Evolutionary conservation across 2,329 filamentous ascomycete genomes (phyloP).

Genomic region (Paraphaeosphaeria sporulosa): DNA sequence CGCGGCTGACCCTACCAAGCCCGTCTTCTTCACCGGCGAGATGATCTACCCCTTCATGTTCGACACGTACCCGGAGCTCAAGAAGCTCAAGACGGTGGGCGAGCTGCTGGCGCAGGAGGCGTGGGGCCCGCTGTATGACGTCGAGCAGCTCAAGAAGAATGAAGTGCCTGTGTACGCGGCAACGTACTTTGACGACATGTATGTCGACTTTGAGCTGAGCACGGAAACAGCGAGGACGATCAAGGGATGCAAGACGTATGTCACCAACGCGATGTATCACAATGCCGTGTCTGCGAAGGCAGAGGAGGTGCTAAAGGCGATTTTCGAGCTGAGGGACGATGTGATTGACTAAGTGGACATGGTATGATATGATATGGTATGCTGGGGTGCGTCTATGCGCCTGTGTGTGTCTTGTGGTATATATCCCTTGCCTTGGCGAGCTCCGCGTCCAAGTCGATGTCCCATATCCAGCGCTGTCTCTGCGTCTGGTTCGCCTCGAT

Average conservation of each 20-base stretch:
- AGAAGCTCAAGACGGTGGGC: conserved; percentile 71
- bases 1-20: conserved; percentile 48
- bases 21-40: conserved; percentile 85
- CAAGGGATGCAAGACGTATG: conserved; percentile 78
- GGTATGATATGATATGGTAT: background rate
- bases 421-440: conserved; percentile 41
- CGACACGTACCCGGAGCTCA: conserved; percentile 78
- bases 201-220: conserved; percentile 80
- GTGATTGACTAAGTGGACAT: conserved; percentile 58
- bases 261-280: conserved; percentile 89
- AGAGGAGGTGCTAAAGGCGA: conserved; percentile 77
- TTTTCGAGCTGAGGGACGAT: conserved; percentile 80
- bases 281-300: conserved; percentile 77
- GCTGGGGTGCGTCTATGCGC: background rate
- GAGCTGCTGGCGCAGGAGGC: conserved; percentile 71
- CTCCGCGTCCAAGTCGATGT: conserved; percentile 48
- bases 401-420: conserved; percentile 21
- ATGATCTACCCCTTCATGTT: conserved; percentile 92
- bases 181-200: conserved; percentile 88
- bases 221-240: conserved; percentile 77
- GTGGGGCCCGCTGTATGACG: conserved; percentile 82
- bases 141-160: conserved; percentile 75
- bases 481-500: conserved; percentile 40
- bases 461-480: conserved; percentile 53
- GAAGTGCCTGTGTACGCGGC: conserved; percentile 86